Evolutionary conservation across 345 rosid genomes (phyloP).

Genomic region (Hibiscus mutabilis): DNA sequence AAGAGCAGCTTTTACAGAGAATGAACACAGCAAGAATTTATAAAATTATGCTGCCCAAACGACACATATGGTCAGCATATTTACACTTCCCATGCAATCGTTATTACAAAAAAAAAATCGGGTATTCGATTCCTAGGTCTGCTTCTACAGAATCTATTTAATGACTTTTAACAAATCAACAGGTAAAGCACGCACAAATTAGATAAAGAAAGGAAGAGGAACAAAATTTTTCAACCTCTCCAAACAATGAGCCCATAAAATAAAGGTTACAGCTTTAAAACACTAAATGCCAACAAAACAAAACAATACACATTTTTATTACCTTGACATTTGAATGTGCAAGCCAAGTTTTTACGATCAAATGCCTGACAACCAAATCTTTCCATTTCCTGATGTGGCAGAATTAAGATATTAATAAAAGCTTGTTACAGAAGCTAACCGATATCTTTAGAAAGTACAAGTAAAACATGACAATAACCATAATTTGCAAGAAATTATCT

Average conservation of each 20-base stretch:
- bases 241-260: background rate
- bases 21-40: background rate
- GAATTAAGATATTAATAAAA: slow-evolving; percentile 10
- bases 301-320: slow-evolving; percentile 9
- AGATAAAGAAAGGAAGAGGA: background rate
- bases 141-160: background rate
- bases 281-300: slow-evolving; percentile 2
- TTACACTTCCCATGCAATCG: background rate
- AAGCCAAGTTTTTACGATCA: slow-evolving; percentile 52
- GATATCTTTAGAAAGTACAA: background rate
- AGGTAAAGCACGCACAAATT: background rate
- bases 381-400: slow-evolving; percentile 66
- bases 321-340: slow-evolving; percentile 76
- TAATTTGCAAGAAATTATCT: background rate
- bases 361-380: slow-evolving; percentile 44
- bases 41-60: background rate
- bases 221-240: background rate
- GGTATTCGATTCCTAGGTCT: background rate
- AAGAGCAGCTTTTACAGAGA: slow-evolving; percentile 16
- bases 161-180: background rate
- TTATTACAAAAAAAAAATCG: background rate
- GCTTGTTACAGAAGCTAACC: background rate
- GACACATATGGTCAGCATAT: background rate
- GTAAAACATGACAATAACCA: background rate
- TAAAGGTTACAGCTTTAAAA: slow-evolving; percentile 2